These are phyloP conservation scores for Aurinia saxatilis DNA, from an alignment of 345 rosid genomes.

Conservation along the genomic window DNA sequence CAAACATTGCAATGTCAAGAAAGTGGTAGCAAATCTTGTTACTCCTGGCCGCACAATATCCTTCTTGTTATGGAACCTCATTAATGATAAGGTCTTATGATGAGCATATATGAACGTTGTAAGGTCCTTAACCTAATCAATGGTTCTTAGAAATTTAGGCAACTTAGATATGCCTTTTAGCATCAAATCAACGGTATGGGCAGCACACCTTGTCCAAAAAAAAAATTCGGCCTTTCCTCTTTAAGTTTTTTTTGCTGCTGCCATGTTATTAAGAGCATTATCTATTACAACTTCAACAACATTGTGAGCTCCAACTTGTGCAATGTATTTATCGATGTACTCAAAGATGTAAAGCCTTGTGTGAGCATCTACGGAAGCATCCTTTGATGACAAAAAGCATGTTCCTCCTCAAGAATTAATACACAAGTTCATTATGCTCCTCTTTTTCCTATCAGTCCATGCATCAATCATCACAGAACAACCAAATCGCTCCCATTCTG, in stretches of 20 bases:
- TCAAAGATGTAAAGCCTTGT: background rate
- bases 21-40: background rate
- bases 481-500: background rate
- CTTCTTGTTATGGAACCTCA: background rate
- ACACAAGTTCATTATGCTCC: slow-evolving; percentile 1
- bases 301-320: background rate
- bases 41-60: background rate
- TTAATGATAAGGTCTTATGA: background rate
- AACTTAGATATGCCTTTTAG: background rate
- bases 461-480: background rate
- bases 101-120: background rate
- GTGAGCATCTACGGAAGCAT: background rate
- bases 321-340: background rate
- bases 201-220: slow-evolving; percentile 1
- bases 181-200: background rate
- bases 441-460: background rate
- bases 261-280: background rate
- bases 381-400: background rate
- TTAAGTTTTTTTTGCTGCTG: background rate
- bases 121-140: background rate
- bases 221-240: background rate
- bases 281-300: background rate
- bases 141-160: background rate
- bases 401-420: background rate
- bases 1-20: background rate